Base-by-base conservation (phyloP, 257 asterid genomes). In the Penstemon eatonii region DNA sequence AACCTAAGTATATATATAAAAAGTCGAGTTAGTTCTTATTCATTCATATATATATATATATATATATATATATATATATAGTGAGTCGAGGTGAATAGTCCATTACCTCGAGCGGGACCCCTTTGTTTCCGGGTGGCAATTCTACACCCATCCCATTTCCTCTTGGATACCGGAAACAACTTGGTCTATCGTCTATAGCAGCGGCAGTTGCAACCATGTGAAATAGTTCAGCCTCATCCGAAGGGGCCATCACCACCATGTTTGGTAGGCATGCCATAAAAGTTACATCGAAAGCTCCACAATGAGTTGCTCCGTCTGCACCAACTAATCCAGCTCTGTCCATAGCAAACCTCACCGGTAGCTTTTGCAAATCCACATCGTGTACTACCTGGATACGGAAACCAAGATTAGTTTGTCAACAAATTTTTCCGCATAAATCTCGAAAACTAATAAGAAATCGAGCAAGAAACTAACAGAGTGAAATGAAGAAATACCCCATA, bases 181-280 rank as follows among this genome's bases (percentile, higher is more conserved):
- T 87, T 8, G 97, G 99, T 46, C 96, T 78, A 71, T 93, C 97
- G 7, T 93, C 96, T 64, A 93, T 87, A 64, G 96, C 95, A 46
- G 96, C 96, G 33, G 97, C 95, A 53, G 97, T 93, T 18, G 99
- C 99, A 52, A 93, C 95, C 97, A 90, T 90, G 86, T 93, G 96
- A 77, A 90, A 83, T 40, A 93, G 82, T 72, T 93, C 96, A 0
- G 88, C 92, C 82, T 90, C 97, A 60, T 93, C 96, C 0, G 97
- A 80, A 67, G 96, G 99, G 62, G 99, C 97, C 96, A 93, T 93
- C 53, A 93, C 99, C 52, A 93, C 96, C 99, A 93, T 90, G 83
- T 93, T 93, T n/a, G 99, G 98, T 53, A 93, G 95, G 80, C 97
- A 93, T 1, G 97, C 96, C 96, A 93, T 90, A 73, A 62, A 93